Evolutionary conservation across 345 rosid species (phyloP).

Genomic region (Stellera chamaejasme): DNA sequence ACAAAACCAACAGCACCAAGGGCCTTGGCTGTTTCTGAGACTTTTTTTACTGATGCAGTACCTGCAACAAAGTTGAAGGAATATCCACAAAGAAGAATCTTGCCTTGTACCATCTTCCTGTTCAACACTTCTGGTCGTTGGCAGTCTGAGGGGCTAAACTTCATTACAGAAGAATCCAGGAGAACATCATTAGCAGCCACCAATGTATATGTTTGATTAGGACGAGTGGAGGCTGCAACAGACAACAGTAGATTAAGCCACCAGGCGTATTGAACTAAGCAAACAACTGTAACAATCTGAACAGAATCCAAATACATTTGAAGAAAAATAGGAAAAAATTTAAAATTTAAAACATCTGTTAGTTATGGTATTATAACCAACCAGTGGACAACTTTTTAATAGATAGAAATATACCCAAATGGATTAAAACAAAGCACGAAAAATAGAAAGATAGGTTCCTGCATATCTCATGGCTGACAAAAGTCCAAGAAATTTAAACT

Average conservation of each 20-base stretch:
- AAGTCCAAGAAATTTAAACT: no score
- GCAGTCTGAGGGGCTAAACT: conserved; percentile 88
- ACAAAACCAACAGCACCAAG: conserved; percentile 97
- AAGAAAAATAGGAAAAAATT: no score
- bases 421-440: no score
- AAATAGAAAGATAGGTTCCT: no score
- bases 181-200: conserved; percentile 97
- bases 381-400: no score
- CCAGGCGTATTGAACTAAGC: no score
- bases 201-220: conserved; percentile 64
- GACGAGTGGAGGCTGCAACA: conserved; percentile 77
- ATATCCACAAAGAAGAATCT: conserved; percentile 96
- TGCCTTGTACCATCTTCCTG: conserved; percentile 79
- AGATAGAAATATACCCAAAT: no score
- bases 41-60: conserved; percentile 91
- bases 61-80: conserved; percentile 96
- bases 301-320: no score
- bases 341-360: no score
- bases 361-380: no score
- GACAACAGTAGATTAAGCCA: background rate
- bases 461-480: no score
- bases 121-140: conserved; percentile 89
- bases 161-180: conserved; percentile 62
- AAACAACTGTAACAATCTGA: no score
- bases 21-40: conserved; percentile 81